Evolutionary conservation across 768 basidiomycete genomes (phyloP).

Genomic region (Pleurotus sapidus): DNA sequence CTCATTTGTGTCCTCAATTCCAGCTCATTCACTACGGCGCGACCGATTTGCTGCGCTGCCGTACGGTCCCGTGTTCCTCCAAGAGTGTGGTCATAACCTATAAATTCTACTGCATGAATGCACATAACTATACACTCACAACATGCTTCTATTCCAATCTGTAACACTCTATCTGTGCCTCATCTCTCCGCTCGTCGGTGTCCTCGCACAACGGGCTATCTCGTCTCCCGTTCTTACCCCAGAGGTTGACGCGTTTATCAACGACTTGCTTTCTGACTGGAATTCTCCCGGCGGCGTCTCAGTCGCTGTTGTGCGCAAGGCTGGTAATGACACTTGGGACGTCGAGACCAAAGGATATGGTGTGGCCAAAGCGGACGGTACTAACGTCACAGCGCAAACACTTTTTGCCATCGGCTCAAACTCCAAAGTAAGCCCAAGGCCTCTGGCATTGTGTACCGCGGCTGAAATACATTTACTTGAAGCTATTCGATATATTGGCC

Average conservation of each 20-base stretch:
- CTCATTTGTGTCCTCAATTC: too few relatives aligned
- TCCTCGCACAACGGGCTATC: too few relatives aligned
- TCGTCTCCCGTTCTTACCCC: conserved; percentile 10
- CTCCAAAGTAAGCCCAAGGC: neutral
- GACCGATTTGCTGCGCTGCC: too few relatives aligned
- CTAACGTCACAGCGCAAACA: conserved; percentile 15
- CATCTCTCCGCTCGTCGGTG: too few relatives aligned
- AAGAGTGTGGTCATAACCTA: too few relatives aligned
- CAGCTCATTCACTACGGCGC: too few relatives aligned
- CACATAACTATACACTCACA: too few relatives aligned
- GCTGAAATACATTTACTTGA: neutral
- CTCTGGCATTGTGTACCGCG: too few relatives aligned
- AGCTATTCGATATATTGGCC: conserved; percentile 22
- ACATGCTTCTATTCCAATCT: too few relatives aligned
- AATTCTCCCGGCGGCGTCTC: conserved; percentile 16
- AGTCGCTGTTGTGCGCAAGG: conserved; percentile 16
- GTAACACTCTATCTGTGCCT: too few relatives aligned
- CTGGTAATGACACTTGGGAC: conserved; percentile 14
- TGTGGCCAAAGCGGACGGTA: conserved; percentile 14
- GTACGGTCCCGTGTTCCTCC: too few relatives aligned
- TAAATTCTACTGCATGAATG: too few relatives aligned
- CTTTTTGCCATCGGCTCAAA: conserved; percentile 19
- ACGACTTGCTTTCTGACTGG: conserved; percentile 13
- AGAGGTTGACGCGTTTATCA: conserved; percentile 16
- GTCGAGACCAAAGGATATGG: conserved; percentile 20